A percentile compares a stretch with the other conserved stretches of the same genome.
phyloP scores from a whole-genome alignment of 768 basidiomycete genomes.

The Strobilomyces dryophilus region DNA sequence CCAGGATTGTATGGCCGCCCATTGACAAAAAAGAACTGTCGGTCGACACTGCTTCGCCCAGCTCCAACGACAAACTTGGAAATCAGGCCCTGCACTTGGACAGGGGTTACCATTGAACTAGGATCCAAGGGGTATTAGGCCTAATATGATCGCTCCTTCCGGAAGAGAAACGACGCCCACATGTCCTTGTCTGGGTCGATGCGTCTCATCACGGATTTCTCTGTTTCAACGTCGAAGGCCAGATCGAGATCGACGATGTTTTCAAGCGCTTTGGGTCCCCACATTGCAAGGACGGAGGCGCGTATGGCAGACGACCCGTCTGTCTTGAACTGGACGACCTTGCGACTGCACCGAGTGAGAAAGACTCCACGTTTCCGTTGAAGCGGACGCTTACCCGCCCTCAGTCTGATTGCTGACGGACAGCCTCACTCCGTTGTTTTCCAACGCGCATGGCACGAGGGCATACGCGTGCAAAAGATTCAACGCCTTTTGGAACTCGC shows the following conservation, averaged over 20 bases:
- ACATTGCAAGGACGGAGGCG: slow-evolving; percentile 67
- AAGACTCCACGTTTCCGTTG: neutral
- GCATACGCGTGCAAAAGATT: slow-evolving; percentile 84
- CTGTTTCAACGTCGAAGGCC: slow-evolving; percentile 62
- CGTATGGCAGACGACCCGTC: slow-evolving; percentile 60
- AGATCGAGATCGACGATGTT: slow-evolving; percentile 72
- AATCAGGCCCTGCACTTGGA: slow-evolving; percentile 72
- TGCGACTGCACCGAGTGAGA: slow-evolving; percentile 40
- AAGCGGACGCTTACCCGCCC: slow-evolving; percentile 54
- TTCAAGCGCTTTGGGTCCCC: slow-evolving; percentile 80
- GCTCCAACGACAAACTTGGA: slow-evolving; percentile 76
- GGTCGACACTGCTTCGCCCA: slow-evolving; percentile 74
- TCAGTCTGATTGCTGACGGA: slow-evolving; percentile 64
- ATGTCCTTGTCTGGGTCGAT: slow-evolving; percentile 15
- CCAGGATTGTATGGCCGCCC: slow-evolving; percentile 79
- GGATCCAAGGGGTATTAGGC: slow-evolving; percentile 2
- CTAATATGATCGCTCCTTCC: neutral
- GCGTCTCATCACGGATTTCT: slow-evolving; percentile 36
- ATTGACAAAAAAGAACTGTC: slow-evolving; percentile 93
- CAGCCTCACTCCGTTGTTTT: slow-evolving; percentile 62
- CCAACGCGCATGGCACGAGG: slow-evolving; percentile 66
- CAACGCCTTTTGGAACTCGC: slow-evolving; percentile 87
- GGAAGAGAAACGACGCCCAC: slow-evolving; percentile 11
- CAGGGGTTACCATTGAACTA: slow-evolving; percentile 30
- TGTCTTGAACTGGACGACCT: slow-evolving; percentile 68